Percentiles rank a stretch among this genome's conserved stretches.
These are phyloP conservation scores for Coemansia sp. DNA, from an alignment of 192 early-diverging fungal species.

Conservation along the genomic window DNA sequence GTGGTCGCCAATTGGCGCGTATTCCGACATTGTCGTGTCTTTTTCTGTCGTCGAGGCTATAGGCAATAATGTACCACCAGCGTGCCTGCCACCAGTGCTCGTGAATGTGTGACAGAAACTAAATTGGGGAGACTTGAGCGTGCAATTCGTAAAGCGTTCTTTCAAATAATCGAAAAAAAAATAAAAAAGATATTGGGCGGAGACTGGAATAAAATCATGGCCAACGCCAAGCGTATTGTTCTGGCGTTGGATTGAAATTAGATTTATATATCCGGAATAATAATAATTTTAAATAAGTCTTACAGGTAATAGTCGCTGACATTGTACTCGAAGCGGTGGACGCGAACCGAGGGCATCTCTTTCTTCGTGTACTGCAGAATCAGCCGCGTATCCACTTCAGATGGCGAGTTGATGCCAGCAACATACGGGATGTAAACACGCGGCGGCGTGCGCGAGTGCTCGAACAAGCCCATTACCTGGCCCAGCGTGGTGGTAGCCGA, in stretches of 20 bases:
- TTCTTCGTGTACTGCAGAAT: slow-evolving; percentile 50
- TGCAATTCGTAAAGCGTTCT: background rate
- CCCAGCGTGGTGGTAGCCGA: slow-evolving; percentile 44
- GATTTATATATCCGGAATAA: too few relatives aligned
- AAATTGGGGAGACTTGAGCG: background rate
- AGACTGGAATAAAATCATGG: background rate
- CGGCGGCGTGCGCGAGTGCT: slow-evolving; percentile 26
- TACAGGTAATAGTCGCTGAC: slow-evolving; percentile 28
- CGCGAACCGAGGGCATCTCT: slow-evolving; percentile 40
- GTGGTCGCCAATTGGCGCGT: slow-evolving; percentile 43
- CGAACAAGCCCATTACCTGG: slow-evolving; percentile 45
- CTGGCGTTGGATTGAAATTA: too few relatives aligned
- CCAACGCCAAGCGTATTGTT: too few relatives aligned
- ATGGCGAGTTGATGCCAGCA: slow-evolving; percentile 31
- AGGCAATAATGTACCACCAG: background rate
- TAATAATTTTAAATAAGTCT: background rate
- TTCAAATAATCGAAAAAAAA: background rate
- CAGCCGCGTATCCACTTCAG: slow-evolving; percentile 49
- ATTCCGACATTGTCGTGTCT: slow-evolving; percentile 36
- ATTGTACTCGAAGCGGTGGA: slow-evolving; percentile 52
- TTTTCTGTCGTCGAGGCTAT: background rate
- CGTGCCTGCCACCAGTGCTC: slow-evolving; percentile 7
- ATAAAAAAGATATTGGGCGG: background rate
- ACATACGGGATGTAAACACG: slow-evolving; percentile 50
- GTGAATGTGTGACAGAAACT: background rate